A percentile compares a stretch with the other conserved stretches of the same genome.
phyloP scores from a whole-genome alignment of 2,329 filamentous ascomycete species.

The Fonsecaea multimorphosa region DNA sequence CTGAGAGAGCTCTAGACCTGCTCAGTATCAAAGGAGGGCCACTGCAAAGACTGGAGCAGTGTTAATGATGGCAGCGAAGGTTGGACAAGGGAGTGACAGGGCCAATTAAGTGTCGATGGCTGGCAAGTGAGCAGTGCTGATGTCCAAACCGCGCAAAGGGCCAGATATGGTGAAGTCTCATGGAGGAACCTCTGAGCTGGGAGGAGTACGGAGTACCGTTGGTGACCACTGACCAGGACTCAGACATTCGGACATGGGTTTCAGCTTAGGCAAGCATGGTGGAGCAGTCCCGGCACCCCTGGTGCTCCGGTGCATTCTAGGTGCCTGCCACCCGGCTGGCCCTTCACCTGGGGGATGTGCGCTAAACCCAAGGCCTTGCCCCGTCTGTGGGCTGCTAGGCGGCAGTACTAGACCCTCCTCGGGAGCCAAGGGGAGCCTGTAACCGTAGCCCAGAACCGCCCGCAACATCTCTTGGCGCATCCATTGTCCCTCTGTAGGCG shows the following conservation, averaged over 20 bases:
- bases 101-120: background rate
- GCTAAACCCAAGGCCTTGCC: background rate
- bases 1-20: background rate
- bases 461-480: slow-evolving; percentile 17
- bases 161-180: slow-evolving; percentile 1
- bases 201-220: background rate
- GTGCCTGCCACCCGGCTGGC: background rate
- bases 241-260: slow-evolving; percentile 8
- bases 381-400: background rate
- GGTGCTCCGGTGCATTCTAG: background rate
- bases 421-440: slow-evolving; percentile 8
- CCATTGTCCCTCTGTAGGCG: background rate
- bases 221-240: slow-evolving; percentile 9
- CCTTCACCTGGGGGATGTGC: slow-evolving; percentile 13
- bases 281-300: slow-evolving; percentile 6
- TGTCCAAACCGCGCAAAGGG: background rate
- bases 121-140: background rate
- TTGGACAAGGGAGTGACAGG: background rate
- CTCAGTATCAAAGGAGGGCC: background rate
- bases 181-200: background rate
- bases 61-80: background rate
- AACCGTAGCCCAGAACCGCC: slow-evolving; percentile 3
- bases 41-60: background rate
- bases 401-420: background rate
- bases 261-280: slow-evolving; percentile 9